Evolutionary conservation across 108 stramenopile genomes (phyloP).

Genomic region (Cyclotella kingstonii): DNA sequence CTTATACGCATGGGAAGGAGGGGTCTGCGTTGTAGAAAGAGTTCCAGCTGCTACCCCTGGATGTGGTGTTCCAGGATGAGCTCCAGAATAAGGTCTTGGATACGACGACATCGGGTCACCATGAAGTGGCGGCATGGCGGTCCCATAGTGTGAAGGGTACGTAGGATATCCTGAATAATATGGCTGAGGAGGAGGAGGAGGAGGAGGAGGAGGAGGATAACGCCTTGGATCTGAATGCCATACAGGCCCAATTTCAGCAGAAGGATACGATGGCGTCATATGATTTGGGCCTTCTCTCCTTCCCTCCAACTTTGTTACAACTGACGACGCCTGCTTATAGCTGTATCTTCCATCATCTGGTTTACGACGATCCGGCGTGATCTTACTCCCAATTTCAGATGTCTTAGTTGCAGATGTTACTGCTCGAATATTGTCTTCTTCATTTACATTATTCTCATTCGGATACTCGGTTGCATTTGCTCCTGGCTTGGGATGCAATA

Average conservation of each 20-base stretch:
- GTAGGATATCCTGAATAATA: neutral
- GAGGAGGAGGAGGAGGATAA: slow-evolving; percentile 1
- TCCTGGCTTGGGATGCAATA: slow-evolving; percentile 31
- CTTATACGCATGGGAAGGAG: neutral
- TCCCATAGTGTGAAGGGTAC: slow-evolving; percentile 8
- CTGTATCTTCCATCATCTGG: too few relatives aligned
- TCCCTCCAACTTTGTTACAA: neutral
- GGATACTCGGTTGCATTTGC: neutral
- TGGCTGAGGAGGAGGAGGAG: slow-evolving; percentile 7
- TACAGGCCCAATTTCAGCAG: too few relatives aligned
- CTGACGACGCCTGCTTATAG: neutral
- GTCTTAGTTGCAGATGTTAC: too few relatives aligned
- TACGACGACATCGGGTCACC: neutral
- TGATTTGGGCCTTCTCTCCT: neutral
- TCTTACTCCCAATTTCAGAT: too few relatives aligned
- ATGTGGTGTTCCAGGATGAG: too few relatives aligned
- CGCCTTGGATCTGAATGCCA: neutral
- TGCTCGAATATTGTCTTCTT: neutral
- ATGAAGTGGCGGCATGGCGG: slow-evolving; percentile 4
- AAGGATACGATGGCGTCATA: slow-evolving; percentile 6
- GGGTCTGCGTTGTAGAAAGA: too few relatives aligned
- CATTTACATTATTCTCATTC: neutral
- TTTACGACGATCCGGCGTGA: too few relatives aligned
- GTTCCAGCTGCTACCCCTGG: too few relatives aligned
- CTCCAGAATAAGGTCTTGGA: too few relatives aligned